phyloP scores from a whole-genome alignment of 306 rosid genomes.

The Pyrus bretschneideri region DNA sequence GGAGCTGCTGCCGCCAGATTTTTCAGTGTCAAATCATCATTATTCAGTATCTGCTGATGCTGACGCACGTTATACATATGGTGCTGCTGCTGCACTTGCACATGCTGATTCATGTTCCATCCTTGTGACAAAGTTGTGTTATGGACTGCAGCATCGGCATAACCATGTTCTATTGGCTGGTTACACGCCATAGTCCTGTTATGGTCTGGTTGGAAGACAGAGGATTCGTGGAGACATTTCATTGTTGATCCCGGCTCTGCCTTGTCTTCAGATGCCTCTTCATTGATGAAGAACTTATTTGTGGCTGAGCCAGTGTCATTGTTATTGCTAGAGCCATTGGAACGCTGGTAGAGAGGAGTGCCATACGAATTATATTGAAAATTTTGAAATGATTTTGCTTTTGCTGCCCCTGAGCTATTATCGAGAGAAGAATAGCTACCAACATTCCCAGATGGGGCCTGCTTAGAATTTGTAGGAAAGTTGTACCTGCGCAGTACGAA shows the following conservation, averaged over 20 bases:
- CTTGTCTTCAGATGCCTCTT: not conserved
- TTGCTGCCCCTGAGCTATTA: slow-evolving; percentile 36
- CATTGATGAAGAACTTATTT: not conserved
- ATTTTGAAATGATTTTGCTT: slow-evolving; percentile 22
- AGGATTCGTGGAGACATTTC: not conserved
- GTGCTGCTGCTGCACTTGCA: slow-evolving; percentile 26
- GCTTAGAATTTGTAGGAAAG: slow-evolving; percentile 39
- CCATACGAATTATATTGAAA: slow-evolving; percentile 34
- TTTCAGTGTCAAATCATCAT: slow-evolving; percentile 21
- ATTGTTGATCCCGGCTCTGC: not conserved
- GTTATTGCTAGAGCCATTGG: slow-evolving; percentile 47
- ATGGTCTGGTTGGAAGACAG: not conserved
- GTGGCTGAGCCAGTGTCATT: slow-evolving; percentile 39
- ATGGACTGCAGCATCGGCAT: not conserved
- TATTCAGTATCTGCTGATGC: slow-evolving; percentile 22
- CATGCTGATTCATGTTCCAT: not conserved
- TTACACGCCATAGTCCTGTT: not conserved
- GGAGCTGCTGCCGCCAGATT: slow-evolving; percentile 23
- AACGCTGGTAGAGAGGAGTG: slow-evolving; percentile 38
- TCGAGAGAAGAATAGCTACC: slow-evolving; percentile 45
- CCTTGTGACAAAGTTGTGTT: not conserved
- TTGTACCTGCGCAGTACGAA: slow-evolving; percentile 42
- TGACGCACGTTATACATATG: slow-evolving; percentile 16
- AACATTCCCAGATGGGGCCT: slow-evolving; percentile 38
- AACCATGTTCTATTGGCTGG: not conserved